These are phyloP conservation scores for Rhamnella rubrinervis DNA, from an alignment of 331 rosid species.

Conservation along the genomic window DNA sequence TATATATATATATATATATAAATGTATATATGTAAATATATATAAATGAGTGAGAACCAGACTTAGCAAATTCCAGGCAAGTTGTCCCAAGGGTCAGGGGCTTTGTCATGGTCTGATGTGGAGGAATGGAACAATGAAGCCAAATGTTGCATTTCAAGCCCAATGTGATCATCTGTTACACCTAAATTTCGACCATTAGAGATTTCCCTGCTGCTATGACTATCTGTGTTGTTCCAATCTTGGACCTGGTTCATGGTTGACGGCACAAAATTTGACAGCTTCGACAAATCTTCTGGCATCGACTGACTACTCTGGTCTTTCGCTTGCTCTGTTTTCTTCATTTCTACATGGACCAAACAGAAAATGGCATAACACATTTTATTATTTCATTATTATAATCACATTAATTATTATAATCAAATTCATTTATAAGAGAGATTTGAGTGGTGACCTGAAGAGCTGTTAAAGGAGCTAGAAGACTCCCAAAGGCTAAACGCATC, in stretches of 20 bases:
- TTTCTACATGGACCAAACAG: constrained; percentile 31
- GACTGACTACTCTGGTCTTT: constrained; percentile 27
- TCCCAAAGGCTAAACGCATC: constrained; percentile 33
- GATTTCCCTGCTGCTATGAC: constrained; percentile 22
- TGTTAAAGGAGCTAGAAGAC: constrained; percentile 30
- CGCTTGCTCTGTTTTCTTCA: constrained; percentile 43
- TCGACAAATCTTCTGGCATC: constrained; percentile 62
- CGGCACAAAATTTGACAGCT: constrained; percentile 51
- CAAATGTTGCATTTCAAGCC: constrained; percentile 55
- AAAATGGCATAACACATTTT: too few species aligned
- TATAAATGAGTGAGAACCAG: background rate
- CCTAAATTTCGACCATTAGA: constrained; percentile 51
- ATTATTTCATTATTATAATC: background rate
- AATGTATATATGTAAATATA: background rate
- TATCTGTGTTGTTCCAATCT: constrained; percentile 42
- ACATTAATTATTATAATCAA: background rate
- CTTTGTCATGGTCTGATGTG: constrained; percentile 40
- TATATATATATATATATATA: background rate
- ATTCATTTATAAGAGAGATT: background rate
- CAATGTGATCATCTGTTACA: constrained; percentile 37
- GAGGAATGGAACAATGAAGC: constrained; percentile 54
- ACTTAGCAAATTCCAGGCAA: constrained; percentile 60
- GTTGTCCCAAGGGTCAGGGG: constrained; percentile 64
- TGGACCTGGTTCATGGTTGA: constrained; percentile 39
- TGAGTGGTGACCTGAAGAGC: constrained; percentile 25